Conservation (phyloP, 495 filamentous ascomycete species). For the Emericellopsis terricola region DNA sequence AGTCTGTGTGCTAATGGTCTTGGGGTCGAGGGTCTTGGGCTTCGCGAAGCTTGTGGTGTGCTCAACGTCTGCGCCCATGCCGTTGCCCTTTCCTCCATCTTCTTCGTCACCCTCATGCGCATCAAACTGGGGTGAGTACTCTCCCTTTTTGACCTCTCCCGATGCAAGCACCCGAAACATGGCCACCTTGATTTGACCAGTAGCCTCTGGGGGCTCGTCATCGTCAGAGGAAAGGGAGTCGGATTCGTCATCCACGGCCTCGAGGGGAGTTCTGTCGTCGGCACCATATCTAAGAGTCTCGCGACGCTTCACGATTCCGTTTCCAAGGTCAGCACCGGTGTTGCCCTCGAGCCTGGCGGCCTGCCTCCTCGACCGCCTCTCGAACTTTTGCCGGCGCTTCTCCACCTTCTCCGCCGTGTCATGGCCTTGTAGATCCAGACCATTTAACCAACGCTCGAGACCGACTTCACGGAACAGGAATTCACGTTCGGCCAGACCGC, state of each 20-base stretch:
- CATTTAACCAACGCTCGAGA: slow-evolving; percentile 87
- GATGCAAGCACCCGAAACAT: slow-evolving; percentile 91
- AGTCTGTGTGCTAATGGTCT: slow-evolving; percentile 93
- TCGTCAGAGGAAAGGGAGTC: slow-evolving; percentile 60
- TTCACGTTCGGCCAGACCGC: slow-evolving; percentile 86
- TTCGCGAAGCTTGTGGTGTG: slow-evolving; percentile 98
- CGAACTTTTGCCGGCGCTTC: slow-evolving; percentile 67
- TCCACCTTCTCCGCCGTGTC: slow-evolving; percentile 76
- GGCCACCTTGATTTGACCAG: slow-evolving; percentile 95
- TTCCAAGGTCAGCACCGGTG: slow-evolving; percentile 33
- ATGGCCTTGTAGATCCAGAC: slow-evolving; percentile 77
- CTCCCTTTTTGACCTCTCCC: slow-evolving; percentile 89
- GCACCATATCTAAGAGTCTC: slow-evolving; percentile 60
- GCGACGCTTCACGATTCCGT: slow-evolving; percentile 13
- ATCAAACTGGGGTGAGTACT: slow-evolving; percentile 96
- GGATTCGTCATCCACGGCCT: slow-evolving; percentile 55
- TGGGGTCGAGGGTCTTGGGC: slow-evolving; percentile 90
- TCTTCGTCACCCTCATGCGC: slow-evolving; percentile 85
- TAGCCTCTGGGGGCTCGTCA: slow-evolving; percentile 78
- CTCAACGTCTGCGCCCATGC: slow-evolving; percentile 54
- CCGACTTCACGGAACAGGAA: slow-evolving; percentile 97
- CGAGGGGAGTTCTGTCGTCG: slow-evolving; percentile 52
- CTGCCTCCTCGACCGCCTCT: slow-evolving; percentile 62
- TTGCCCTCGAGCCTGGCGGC: slow-evolving; percentile 28
- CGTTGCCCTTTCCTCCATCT: slow-evolving; percentile 24